Conservation (phyloP, 352 stramenopile species). For the Thalassiosira mediterranea region DNA sequence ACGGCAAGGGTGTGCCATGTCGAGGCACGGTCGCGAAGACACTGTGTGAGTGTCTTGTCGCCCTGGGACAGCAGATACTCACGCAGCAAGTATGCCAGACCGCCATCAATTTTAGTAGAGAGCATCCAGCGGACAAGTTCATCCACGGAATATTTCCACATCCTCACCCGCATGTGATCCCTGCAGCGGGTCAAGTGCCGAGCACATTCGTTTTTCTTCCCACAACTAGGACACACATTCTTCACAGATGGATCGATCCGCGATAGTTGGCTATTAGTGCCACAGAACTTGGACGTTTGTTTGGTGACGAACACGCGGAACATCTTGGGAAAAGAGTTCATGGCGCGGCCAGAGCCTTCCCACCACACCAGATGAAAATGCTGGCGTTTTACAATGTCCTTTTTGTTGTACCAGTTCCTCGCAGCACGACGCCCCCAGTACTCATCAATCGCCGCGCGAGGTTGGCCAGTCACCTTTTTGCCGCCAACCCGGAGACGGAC, state of each 20-base stretch:
- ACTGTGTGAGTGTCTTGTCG: neutral
- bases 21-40: neutral
- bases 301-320: slow-evolving; percentile 22
- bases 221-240: slow-evolving; percentile 39
- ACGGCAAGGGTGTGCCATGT: neutral
- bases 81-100: neutral
- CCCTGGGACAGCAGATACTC: slow-evolving; percentile 20
- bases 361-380: slow-evolving; percentile 31
- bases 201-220: slow-evolving; percentile 10
- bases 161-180: slow-evolving; percentile 4
- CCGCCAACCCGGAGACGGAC: slow-evolving; percentile 1
- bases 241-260: slow-evolving; percentile 3
- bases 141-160: slow-evolving; percentile 17
- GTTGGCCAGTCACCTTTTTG: slow-evolving; percentile 6
- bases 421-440: slow-evolving; percentile 6
- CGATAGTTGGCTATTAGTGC: slow-evolving; percentile 28
- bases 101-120: slow-evolving; percentile 5
- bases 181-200: slow-evolving; percentile 39
- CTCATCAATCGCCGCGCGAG: neutral
- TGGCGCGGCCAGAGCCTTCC: slow-evolving; percentile 12
- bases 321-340: slow-evolving; percentile 15
- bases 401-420: neutral
- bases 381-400: slow-evolving; percentile 6
- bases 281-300: slow-evolving; percentile 30
- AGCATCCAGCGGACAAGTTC: slow-evolving; percentile 4